Evolutionary conservation across 2,329 filamentous ascomycete genomes (phyloP).

Genomic region (Grosmannia penicillata): DNA sequence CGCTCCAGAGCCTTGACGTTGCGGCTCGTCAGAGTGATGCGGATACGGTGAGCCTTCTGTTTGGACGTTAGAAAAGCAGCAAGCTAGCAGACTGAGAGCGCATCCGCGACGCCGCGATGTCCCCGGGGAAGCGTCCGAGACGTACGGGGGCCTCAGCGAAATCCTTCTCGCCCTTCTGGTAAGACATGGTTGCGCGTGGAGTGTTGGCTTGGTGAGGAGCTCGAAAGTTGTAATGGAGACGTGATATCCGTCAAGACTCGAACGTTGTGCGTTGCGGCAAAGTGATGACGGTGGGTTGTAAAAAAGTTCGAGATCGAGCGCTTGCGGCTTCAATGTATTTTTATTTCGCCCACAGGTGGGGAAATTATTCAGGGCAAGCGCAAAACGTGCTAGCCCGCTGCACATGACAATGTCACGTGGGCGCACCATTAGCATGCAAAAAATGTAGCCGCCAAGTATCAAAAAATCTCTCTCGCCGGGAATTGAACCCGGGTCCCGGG

Average conservation of each 20-base stretch:
- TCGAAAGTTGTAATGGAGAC: not conserved
- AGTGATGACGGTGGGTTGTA: constrained; percentile 11
- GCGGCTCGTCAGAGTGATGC: constrained; percentile 91
- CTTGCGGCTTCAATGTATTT: no score
- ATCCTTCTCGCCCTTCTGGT: constrained; percentile 91
- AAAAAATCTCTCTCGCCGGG: constrained; percentile 2
- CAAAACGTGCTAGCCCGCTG: no score
- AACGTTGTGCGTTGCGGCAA: constrained; percentile 12
- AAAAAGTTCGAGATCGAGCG: no score
- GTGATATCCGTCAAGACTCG: constrained; percentile 11
- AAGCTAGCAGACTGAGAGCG: no score
- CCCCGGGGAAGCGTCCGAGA: no score
- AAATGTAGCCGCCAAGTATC: no score
- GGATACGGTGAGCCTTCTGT: constrained; percentile 21
- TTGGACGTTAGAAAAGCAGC: not conserved
- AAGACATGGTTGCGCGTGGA: no score
- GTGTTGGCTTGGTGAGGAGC: no score
- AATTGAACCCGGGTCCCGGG: constrained; percentile 5
- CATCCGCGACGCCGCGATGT: no score
- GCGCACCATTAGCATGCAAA: no score
- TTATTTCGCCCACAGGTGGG: no score
- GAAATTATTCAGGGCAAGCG: not conserved
- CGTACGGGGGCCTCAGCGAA: constrained; percentile 74
- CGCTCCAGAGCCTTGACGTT: constrained; percentile 95
- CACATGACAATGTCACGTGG: no score